Conservation (phyloP, 768 basidiomycete genomes). For the Clavaria fumosa region DNA sequence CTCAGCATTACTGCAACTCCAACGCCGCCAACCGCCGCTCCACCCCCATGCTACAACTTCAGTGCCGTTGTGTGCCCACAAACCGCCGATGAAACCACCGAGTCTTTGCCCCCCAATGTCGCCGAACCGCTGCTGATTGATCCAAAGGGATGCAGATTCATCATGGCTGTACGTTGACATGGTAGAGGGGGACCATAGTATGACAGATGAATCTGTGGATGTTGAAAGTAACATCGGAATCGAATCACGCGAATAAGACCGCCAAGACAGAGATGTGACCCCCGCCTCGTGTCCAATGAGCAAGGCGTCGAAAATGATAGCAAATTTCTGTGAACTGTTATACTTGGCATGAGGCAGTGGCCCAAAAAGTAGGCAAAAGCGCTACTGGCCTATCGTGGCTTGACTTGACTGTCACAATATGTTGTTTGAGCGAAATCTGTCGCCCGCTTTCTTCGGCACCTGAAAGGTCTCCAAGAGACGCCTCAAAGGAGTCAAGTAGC, state of each 20-base stretch:
- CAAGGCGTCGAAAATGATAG: constrained; percentile 84
- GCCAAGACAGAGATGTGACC: constrained; percentile 81
- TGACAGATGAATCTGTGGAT: constrained; percentile 89
- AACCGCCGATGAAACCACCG: constrained; percentile 83
- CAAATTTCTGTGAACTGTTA: constrained; percentile 34
- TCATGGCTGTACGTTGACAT: constrained; percentile 22
- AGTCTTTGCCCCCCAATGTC: constrained; percentile 84
- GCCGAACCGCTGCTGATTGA: constrained; percentile 81
- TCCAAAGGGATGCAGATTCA: constrained; percentile 61
- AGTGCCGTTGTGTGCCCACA: constrained; percentile 53
- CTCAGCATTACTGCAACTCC: constrained; percentile 31
- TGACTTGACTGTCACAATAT: constrained; percentile 53
- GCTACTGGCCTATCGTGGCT: constrained; percentile 27
- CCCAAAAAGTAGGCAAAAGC: too few species aligned
- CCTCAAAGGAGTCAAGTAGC: constrained; percentile 78
- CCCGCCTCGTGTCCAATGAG: constrained; percentile 94
- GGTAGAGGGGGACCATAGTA: constrained; percentile 79
- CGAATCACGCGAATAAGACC: constrained; percentile 16
- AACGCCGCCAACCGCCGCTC: constrained; percentile 88
- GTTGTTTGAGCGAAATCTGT: constrained; percentile 81
- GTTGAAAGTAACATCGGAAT: constrained; percentile 65
- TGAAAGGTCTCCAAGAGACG: constrained; percentile 52
- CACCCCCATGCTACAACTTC: constrained; percentile 82
- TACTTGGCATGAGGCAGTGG: too few species aligned
- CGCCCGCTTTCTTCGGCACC: constrained; percentile 67